These are phyloP conservation scores for Oidiodendron maius DNA, from an alignment of 495 filamentous ascomycete species.

Conservation along the genomic window DNA sequence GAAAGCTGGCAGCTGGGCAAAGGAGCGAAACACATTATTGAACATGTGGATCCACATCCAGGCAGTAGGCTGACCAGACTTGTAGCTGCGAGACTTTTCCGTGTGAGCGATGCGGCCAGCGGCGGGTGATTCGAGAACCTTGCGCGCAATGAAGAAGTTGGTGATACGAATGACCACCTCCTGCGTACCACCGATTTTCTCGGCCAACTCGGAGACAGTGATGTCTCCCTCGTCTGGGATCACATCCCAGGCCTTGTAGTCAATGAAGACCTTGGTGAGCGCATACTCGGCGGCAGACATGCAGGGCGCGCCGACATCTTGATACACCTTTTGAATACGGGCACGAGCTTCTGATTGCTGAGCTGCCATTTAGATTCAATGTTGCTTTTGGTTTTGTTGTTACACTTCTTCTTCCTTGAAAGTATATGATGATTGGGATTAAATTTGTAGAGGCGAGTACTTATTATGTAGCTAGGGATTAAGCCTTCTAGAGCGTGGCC, in stretches of 20 bases:
- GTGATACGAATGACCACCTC: constrained; percentile 21
- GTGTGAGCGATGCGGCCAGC: constrained; percentile 21
- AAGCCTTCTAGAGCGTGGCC: too few relatives aligned
- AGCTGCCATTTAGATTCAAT: too few relatives aligned
- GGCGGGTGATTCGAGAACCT: constrained; percentile 12
- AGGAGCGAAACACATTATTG: constrained; percentile 23
- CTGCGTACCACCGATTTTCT: constrained; percentile 20
- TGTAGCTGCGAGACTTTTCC: constrained; percentile 11
- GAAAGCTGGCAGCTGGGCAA: constrained; percentile 23
- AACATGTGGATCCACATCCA: constrained; percentile 5
- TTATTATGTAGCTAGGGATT: too few relatives aligned
- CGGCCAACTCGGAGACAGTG: constrained; percentile 23
- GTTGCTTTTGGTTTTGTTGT: too few relatives aligned
- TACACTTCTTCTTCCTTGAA: too few relatives aligned
- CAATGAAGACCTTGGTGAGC: constrained; percentile 24
- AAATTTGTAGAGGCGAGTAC: too few relatives aligned
- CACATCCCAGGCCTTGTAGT: constrained; percentile 30
- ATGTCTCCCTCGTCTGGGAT: constrained; percentile 24
- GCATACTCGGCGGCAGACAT: too few relatives aligned
- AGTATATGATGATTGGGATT: too few relatives aligned
- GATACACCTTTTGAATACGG: too few relatives aligned
- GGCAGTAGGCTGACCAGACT: background rate
- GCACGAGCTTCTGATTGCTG: too few relatives aligned
- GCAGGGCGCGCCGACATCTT: too few relatives aligned
- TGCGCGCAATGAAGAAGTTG: constrained; percentile 13